Evolutionary conservation across 2,329 filamentous ascomycete species (phyloP).

Genomic region (Alternaria postmessia): DNA sequence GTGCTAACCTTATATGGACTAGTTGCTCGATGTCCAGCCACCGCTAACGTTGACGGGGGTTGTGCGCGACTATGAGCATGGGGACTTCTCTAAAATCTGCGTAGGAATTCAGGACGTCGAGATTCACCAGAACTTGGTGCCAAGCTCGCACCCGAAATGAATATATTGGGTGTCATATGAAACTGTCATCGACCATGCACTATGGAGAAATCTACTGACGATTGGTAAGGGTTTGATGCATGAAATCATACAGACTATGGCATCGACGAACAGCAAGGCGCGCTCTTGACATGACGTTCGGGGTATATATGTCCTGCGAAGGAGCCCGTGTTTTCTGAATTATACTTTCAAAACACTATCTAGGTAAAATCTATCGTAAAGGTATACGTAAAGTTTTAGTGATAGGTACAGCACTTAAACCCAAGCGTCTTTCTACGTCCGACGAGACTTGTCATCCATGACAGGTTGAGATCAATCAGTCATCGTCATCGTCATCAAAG

Average conservation of each 20-base stretch:
- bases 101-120: background rate
- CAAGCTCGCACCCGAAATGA: background rate
- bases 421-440: background rate
- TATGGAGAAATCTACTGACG: background rate
- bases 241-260: background rate
- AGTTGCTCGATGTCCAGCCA: slow-evolving; percentile 3
- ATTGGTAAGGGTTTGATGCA: background rate
- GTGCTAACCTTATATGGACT: slow-evolving; percentile 9
- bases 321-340: background rate
- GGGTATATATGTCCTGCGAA: background rate
- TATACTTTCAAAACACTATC: background rate
- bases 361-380: background rate
- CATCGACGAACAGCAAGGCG: background rate
- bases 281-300: background rate
- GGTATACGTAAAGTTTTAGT: background rate
- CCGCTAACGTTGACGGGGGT: background rate
- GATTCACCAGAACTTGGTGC: no score
- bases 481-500: slow-evolving; percentile 10
- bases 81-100: background rate
- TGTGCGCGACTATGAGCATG: background rate
- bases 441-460: background rate
- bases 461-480: background rate
- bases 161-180: background rate
- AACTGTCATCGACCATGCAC: background rate
- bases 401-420: background rate